phyloP scores from a whole-genome alignment of 768 basidiomycete genomes.

The Pilatotrama ljubarskyi region DNA sequence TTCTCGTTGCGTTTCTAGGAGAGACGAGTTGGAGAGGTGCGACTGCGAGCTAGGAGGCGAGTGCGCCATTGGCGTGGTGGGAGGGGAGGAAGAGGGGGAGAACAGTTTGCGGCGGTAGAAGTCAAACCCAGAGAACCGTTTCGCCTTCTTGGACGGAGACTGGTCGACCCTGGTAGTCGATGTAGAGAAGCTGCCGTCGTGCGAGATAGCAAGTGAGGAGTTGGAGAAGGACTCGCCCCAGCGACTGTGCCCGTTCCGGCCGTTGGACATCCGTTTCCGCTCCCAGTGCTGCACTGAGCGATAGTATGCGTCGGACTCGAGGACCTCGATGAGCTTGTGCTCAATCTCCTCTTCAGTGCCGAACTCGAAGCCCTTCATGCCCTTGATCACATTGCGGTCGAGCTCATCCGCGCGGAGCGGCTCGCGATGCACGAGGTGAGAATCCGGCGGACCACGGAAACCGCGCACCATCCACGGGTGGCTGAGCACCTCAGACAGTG shows the following conservation, averaged over 20 bases:
- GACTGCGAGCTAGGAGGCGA: conserved; percentile 64
- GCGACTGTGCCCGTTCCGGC: conserved; percentile 40
- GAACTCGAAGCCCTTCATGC: conserved; percentile 97
- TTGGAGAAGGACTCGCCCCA: conserved; percentile 65
- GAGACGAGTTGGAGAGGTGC: conserved; percentile 48
- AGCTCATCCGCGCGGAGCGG: conserved; percentile 89
- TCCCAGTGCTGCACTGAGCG: conserved; percentile 81
- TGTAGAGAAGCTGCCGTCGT: conserved; percentile 38
- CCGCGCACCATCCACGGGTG: conserved; percentile 96
- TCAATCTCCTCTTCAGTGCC: conserved; percentile 88
- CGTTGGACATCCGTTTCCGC: conserved; percentile 46
- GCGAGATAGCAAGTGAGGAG: conserved; percentile 69
- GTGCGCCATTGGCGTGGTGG: conserved; percentile 51
- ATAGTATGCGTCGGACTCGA: conserved; percentile 76
- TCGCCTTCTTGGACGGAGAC: conserved; percentile 55
- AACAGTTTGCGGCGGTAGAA: conserved; percentile 92
- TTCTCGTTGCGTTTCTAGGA: conserved; percentile 49
- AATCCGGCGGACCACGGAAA: conserved; percentile 74
- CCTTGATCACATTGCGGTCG: conserved; percentile 79
- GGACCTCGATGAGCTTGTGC: conserved; percentile 63
- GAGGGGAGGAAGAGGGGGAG: conserved; percentile 50
- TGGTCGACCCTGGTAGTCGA: conserved; percentile 34
- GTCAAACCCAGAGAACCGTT: conserved; percentile 94
- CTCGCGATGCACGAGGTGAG: conserved; percentile 86
- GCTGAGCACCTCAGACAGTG: conserved; percentile 78